These are phyloP conservation scores for Pythium dissimile DNA, from an alignment of 352 stramenopile species.

Conservation along the genomic window DNA sequence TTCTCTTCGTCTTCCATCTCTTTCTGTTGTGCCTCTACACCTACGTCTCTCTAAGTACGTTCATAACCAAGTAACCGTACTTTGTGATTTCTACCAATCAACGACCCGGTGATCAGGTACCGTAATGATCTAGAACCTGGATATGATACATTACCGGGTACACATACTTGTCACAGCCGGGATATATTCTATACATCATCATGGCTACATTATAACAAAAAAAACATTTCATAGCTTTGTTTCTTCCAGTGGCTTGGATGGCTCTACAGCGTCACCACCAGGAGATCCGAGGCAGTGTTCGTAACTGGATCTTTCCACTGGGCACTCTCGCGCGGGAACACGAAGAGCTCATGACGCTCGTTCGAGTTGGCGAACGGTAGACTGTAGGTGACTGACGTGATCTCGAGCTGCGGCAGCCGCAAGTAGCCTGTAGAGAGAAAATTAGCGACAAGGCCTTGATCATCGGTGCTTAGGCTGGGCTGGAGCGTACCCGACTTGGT, in stretches of 20 bases:
- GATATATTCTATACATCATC: too few relatives aligned
- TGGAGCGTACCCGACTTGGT: slow-evolving; percentile 62
- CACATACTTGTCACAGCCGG: too few relatives aligned
- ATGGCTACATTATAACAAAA: too few relatives aligned
- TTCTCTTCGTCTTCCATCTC: too few relatives aligned
- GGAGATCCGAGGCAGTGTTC: neutral
- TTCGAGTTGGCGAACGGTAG: slow-evolving; percentile 60
- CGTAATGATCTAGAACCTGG: neutral
- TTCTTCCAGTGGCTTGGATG: too few relatives aligned
- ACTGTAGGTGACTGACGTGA: slow-evolving; percentile 70
- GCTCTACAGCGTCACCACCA: neutral
- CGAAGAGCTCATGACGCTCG: slow-evolving; percentile 72
- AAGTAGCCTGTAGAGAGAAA: slow-evolving; percentile 43
- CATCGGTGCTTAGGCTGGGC: neutral
- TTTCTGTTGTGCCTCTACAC: too few relatives aligned
- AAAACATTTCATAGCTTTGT: too few relatives aligned
- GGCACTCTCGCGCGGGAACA: slow-evolving; percentile 56
- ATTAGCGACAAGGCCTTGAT: neutral
- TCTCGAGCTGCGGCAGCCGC: slow-evolving; percentile 67
- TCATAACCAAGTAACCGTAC: too few relatives aligned
- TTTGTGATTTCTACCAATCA: too few relatives aligned
- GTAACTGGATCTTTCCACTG: slow-evolving; percentile 34
- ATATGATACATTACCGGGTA: neutral
- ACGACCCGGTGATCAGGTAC: too few relatives aligned
- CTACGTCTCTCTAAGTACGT: too few relatives aligned